These are phyloP conservation scores for Thalassiosira oceanica DNA, from an alignment of 352 stramenopile genomes.

Conservation along the genomic window DNA sequence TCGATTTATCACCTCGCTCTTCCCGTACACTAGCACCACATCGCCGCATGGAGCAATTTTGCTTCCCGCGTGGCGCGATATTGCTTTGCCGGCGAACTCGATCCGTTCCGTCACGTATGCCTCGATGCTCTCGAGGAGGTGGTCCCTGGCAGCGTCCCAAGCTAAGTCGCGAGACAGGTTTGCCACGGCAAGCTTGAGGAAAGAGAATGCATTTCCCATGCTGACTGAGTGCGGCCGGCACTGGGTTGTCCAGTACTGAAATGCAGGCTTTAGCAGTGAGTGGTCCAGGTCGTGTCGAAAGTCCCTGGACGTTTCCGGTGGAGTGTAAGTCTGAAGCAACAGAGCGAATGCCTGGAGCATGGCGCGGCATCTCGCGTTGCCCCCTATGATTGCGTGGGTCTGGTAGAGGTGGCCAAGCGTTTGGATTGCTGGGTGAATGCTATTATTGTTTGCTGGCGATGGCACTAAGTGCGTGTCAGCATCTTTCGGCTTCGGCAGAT, in stretches of 20 bases:
- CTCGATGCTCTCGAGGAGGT: slow-evolving; percentile 89
- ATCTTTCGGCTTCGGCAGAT: slow-evolving; percentile 58
- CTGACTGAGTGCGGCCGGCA: slow-evolving; percentile 90
- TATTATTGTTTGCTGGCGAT: slow-evolving; percentile 7
- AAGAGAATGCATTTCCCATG: slow-evolving; percentile 94
- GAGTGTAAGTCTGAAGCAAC: slow-evolving; percentile 86
- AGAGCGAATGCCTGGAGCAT: slow-evolving; percentile 90
- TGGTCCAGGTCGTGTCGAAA: slow-evolving; percentile 70
- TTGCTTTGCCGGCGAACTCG: slow-evolving; percentile 87
- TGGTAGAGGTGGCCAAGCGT: slow-evolving; percentile 90
- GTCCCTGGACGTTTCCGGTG: slow-evolving; percentile 46
- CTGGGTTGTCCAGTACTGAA: slow-evolving; percentile 92
- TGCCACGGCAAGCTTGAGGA: slow-evolving; percentile 88
- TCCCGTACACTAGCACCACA: slow-evolving; percentile 93
- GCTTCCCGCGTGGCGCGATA: slow-evolving; percentile 85
- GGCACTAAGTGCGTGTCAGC: slow-evolving; percentile 15
- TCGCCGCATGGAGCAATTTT: slow-evolving; percentile 89
- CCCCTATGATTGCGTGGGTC: slow-evolving; percentile 85
- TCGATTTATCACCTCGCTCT: slow-evolving; percentile 88
- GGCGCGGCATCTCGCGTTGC: slow-evolving; percentile 89
- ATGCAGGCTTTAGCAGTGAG: slow-evolving; percentile 86
- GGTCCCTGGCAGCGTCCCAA: slow-evolving; percentile 85
- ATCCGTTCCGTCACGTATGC: slow-evolving; percentile 92
- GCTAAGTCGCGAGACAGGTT: slow-evolving; percentile 85
- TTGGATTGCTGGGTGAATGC: slow-evolving; percentile 87